Evolutionary conservation across 1,284 basidiomycete genomes (phyloP), one percentile per base, ranked within the genome.

Genomic region (Pterulicium gracile): DNA sequence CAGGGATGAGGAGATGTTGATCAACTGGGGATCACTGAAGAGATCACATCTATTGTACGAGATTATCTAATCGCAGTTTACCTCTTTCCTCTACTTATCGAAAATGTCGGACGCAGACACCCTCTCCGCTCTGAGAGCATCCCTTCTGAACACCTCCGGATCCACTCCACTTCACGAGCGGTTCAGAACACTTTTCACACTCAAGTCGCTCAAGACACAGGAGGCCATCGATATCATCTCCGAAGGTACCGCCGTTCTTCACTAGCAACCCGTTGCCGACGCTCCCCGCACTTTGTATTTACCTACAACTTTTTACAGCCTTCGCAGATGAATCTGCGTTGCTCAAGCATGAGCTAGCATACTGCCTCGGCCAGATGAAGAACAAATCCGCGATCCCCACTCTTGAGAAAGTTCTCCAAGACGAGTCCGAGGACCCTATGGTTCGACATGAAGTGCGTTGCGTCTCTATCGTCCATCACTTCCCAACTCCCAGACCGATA

Each of bases 321-420:
- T 91, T 98, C 60, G 63, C 68, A 24, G 93, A 96, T 62, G 76
- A 82, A 14, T 96, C 92, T 40, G 89, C 93, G 4, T 66, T 99
- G 44, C 76, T 99, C 43, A 98, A 97, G 62, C 95, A 99, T 63
- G 95, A 99, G 61, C 75, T 98, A 2, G 95, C 95, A 1, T 99
- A 98, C 61, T 95, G 94, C 53, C 77, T 99, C 1, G 95, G 95
- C 0, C 95, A 99, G 66, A 88, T 96, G 60, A 81, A 83, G 54
- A 76, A 77, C 42, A 58, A 66, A 0, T 71, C 72, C 7, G 96
- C 95, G 0, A 69, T 98, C 13, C 82, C 90, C 2, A 74, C 79
- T 13, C 76, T 99, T 2, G 84, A 88, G 61, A 62, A 68, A 2
- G 87, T 96, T 3, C 73, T 99, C 23, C 69, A 75, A 49, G 69